phyloP scores from a whole-genome alignment of 1,284 basidiomycete species.

The Termitomyces sp. region DNA sequence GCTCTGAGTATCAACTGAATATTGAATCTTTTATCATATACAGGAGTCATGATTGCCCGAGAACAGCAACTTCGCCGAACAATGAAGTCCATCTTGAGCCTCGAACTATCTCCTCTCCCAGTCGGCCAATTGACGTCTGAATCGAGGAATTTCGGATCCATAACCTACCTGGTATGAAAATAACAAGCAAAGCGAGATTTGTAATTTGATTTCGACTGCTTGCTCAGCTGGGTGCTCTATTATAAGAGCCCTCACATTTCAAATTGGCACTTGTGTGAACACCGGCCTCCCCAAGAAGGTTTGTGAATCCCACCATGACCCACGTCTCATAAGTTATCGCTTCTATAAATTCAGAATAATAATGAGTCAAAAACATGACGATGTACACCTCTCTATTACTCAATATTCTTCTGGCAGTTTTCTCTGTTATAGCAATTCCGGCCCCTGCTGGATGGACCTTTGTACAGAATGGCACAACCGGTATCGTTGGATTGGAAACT shows the following conservation, averaged over 20 bases:
- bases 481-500: conserved; percentile 44
- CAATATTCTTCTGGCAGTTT: background rate
- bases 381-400: background rate
- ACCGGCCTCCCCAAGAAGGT: background rate
- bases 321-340: background rate
- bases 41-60: background rate
- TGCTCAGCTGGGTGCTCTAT: background rate
- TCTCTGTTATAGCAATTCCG: background rate
- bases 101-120: too few species aligned
- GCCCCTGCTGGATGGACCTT: conserved; percentile 27
- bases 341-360: background rate
- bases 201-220: background rate
- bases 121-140: background rate
- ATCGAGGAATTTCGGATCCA: background rate
- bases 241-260: background rate
- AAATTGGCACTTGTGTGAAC: background rate
- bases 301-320: background rate
- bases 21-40: background rate
- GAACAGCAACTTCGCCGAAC: background rate
- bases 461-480: conserved; percentile 35
- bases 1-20: background rate
- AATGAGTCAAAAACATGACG: background rate
- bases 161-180: background rate
- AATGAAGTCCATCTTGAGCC: background rate
- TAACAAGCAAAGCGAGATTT: background rate